Evolutionary conservation across 768 basidiomycete species (phyloP).

Genomic region (Boletus barrowsii): DNA sequence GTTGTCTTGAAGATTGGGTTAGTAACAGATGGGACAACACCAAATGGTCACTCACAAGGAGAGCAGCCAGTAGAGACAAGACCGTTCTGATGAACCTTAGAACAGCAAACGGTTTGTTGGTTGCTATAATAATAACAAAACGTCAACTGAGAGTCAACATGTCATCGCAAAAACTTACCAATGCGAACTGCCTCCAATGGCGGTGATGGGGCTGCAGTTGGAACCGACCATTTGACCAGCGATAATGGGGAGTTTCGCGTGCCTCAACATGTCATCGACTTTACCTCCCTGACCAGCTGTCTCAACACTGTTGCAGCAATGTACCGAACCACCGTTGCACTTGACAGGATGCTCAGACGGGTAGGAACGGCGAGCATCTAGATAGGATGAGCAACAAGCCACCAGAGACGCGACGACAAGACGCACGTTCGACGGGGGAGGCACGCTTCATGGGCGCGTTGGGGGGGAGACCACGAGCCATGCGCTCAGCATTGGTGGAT

Average conservation of each 20-base stretch:
- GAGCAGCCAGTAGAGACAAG: slow-evolving; percentile 33
- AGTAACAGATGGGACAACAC: neutral
- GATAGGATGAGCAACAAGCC: neutral
- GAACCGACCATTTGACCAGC: slow-evolving; percentile 19
- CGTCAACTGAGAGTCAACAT: neutral
- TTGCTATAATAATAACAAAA: slow-evolving; percentile 23
- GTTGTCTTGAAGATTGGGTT: slow-evolving; percentile 11
- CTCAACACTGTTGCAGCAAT: slow-evolving; percentile 19
- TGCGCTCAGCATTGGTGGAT: slow-evolving; percentile 51
- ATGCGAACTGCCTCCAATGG: neutral
- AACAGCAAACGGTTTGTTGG: slow-evolving; percentile 40
- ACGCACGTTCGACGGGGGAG: slow-evolving; percentile 35
- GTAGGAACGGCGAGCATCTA: slow-evolving; percentile 34
- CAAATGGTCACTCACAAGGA: slow-evolving; percentile 27
- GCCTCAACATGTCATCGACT: fast-evolving
- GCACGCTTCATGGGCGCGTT: slow-evolving; percentile 38
- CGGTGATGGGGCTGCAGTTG: slow-evolving; percentile 31
- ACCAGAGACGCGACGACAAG: neutral
- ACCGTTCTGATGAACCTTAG: slow-evolving; percentile 15
- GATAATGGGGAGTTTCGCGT: fast-evolving
- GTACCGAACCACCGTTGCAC: slow-evolving; percentile 15
- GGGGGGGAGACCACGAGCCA: slow-evolving; percentile 53
- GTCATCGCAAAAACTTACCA: slow-evolving; percentile 14
- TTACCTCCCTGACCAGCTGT: neutral
- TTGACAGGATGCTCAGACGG: slow-evolving; percentile 32